phyloP scores from a whole-genome alignment of 495 filamentous ascomycete genomes.

The Staphylotrichum longicolle region DNA sequence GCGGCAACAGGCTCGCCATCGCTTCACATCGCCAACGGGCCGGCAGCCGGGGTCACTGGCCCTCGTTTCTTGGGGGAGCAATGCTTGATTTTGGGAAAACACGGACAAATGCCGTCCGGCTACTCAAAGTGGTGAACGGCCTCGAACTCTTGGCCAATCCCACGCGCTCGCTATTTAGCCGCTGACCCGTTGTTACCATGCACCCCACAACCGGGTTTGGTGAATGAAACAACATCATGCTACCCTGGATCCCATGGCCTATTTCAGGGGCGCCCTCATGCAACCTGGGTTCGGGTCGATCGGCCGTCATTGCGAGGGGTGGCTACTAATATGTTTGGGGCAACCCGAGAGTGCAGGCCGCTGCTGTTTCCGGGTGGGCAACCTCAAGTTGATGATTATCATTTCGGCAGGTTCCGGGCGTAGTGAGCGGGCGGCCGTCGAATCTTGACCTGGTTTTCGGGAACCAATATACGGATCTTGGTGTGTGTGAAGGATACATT shows the following conservation, averaged over 20 bases:
- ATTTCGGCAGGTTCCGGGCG: too few species aligned
- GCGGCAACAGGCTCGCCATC: background rate
- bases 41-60: constrained; percentile 14
- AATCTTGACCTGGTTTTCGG: too few species aligned
- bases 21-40: constrained; percentile 15
- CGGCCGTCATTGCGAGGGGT: constrained; percentile 11
- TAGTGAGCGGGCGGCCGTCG: too few species aligned
- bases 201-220: constrained; percentile 20
- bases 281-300: constrained; percentile 18
- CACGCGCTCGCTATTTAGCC: constrained; percentile 18
- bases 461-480: too few species aligned
- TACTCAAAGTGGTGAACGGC: constrained; percentile 15
- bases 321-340: background rate
- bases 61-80: background rate
- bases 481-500: too few species aligned
- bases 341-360: background rate
- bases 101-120: constrained; percentile 20
- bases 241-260: background rate
- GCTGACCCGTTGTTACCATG: constrained; percentile 2
- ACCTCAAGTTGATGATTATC: too few species aligned
- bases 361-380: too few species aligned
- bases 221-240: background rate
- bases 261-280: constrained; percentile 10
- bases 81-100: constrained; percentile 2
- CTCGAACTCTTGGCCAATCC: constrained; percentile 5